Percentiles rank a stretch among this genome's conserved stretches.
Evolutionary conservation across 495 filamentous ascomycete genomes (phyloP).

Genomic region (Podospora didyma): DNA sequence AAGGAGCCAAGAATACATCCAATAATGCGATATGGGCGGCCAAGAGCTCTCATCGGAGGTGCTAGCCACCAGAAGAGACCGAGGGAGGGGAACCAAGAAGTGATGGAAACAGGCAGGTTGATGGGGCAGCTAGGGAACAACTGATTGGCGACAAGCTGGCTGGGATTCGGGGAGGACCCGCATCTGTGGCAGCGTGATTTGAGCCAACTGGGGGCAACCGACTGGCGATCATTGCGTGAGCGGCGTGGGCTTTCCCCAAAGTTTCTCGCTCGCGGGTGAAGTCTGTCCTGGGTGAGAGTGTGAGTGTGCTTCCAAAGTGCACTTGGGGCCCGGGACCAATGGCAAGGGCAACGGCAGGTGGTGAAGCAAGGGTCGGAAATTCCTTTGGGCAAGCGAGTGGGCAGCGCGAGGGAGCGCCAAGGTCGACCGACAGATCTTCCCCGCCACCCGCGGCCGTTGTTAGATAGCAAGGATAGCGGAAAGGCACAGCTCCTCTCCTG

Average conservation of each 20-base stretch:
- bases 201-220: not conserved
- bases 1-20: slow-evolving; percentile 17
- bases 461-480: too few relatives aligned
- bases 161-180: not conserved
- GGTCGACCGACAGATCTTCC: slow-evolving; percentile 17
- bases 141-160: not conserved
- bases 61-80: not conserved
- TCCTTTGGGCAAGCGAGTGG: slow-evolving; percentile 16
- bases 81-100: not conserved
- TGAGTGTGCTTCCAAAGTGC: too few relatives aligned
- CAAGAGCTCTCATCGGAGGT: not conserved
- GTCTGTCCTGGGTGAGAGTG: too few relatives aligned
- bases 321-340: not conserved
- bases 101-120: not conserved
- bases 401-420: not conserved
- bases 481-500: too few relatives aligned
- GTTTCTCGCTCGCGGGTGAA: not conserved
- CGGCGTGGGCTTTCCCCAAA: not conserved
- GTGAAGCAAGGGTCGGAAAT: slow-evolving; percentile 8
- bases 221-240: not conserved
- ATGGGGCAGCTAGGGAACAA: not conserved
- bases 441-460: slow-evolving; percentile 9
- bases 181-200: not conserved
- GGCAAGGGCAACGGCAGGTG: slow-evolving; percentile 7
- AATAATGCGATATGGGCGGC: slow-evolving; percentile 6